Base-by-base conservation (phyloP, 495 filamentous ascomycete species). In the Platismatia glauca region DNA sequence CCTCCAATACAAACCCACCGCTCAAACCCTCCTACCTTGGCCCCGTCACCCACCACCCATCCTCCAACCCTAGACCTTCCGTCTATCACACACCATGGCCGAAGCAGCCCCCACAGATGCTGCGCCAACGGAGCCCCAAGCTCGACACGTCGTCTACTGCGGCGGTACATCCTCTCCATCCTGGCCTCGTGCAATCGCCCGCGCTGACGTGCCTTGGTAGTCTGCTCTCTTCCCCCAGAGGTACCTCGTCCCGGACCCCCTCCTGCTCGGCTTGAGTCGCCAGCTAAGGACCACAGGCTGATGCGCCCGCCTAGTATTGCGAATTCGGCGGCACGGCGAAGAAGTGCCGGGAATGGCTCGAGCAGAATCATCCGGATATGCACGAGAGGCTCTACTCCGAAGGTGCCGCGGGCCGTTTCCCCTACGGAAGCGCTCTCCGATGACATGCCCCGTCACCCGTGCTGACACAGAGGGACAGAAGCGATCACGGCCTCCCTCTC, bases 261-360 rank as follows among this genome's bases (percentile, higher is more conserved):
- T 22, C 20, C 31, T 4, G 22, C 11, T 20, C 29, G 20, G 39
- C 24, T 56, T 27, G 56, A 59, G 22, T 55, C 61, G 37, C 44
- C 55, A 46, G 66, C 64, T 67, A 66, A 74, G 71, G 70, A 74
- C 64, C 43, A 55, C 55, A 62, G 67, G 64, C 70, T 65, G 66
- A 66, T 71, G 43, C 63, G 33, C 37, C 52, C 46, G 52, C 64
- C 69, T 76, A 98, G 94, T 98, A 96, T 76, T 98, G 94, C 77
- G 95, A 97, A 76, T 97, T 96, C 74, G 93, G 94, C 69, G 92
- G 89, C 58, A 96, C 92, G n/a, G 84, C 88, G n/a, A 95, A 90
- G 76, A 97, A 96, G 78, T 98, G 94, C 74, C 87, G 92, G 71
- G 90, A 96, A 72, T 98, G 94, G 94, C 81, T 98, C 15, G 80